Percentiles rank a stretch among this genome's conserved stretches.
Evolutionary conservation across 371 early-diverging fungal genomes (phyloP).

Genomic region (Actinomortierella ambigua): DNA sequence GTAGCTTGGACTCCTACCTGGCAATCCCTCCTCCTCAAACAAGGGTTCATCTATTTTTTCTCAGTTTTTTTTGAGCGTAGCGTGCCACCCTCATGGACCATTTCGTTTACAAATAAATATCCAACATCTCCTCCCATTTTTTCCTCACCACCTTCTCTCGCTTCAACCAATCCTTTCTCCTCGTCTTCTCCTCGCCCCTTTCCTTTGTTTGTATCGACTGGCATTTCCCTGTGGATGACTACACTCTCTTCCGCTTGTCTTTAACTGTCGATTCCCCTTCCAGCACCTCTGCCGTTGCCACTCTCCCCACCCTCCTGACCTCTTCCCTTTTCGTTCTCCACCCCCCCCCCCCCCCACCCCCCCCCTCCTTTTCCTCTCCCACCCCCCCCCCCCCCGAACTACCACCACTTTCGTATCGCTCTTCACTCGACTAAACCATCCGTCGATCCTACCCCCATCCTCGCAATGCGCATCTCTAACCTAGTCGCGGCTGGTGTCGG

Average conservation of each 20-base stretch:
- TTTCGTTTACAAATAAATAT: no score
- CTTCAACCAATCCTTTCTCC: neutral
- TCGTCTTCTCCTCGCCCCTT: neutral
- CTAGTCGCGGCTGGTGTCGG: conserved; percentile 11
- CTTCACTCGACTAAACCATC: no score
- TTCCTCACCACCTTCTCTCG: conserved; percentile 1
- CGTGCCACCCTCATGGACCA: no score
- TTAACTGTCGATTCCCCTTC: neutral
- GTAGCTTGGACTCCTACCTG: no score
- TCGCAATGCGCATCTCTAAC: conserved; percentile 7
- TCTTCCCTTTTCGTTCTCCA: no score
- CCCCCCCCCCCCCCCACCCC: neutral
- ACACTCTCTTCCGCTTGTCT: neutral
- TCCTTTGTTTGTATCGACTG: neutral
- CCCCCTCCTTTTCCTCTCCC: neutral
- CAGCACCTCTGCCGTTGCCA: neutral
- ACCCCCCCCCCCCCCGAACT: neutral
- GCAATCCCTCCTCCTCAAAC: no score
- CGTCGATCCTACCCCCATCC: no score
- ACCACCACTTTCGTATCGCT: neutral
- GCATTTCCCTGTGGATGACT: neutral
- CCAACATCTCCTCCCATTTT: neutral
- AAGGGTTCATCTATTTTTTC: no score
- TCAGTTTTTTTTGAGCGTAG: no score
- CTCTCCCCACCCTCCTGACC: neutral